Evolutionary conservation across 2,329 filamentous ascomycete species (phyloP).

Genomic region (Scorias spongiosa): DNA sequence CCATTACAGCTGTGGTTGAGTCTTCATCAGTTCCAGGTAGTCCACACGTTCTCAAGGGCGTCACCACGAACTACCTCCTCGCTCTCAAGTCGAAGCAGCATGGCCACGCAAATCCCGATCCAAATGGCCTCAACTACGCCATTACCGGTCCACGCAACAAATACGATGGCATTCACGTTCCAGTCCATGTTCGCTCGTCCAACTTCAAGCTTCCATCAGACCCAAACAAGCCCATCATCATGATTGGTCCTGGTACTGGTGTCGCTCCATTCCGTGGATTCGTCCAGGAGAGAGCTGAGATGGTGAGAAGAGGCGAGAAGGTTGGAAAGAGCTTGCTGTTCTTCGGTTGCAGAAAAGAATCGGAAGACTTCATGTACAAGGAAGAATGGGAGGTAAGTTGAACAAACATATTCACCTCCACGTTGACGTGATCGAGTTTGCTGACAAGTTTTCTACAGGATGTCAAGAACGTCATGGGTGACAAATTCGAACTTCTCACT

Average conservation of each 20-base stretch:
- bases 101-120: conserved; percentile 64
- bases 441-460: conserved; percentile 36
- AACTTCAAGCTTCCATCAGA: conserved; percentile 99
- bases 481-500: conserved; percentile 78
- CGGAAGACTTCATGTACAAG: conserved; percentile 87
- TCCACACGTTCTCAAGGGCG: conserved; percentile 70
- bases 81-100: conserved; percentile 96
- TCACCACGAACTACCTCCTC: conserved; percentile 91
- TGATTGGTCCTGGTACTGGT: conserved; percentile 91
- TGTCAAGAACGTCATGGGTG: conserved; percentile 69
- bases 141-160: conserved; percentile 87
- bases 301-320: conserved; percentile 61
- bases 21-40: conserved; percentile 63
- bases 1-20: conserved; percentile 90
- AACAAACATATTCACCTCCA: neutral
- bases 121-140: conserved; percentile 73
- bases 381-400: conserved; percentile 77
- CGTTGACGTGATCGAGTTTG: neutral
- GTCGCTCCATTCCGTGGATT: conserved; percentile 94
- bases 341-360: conserved; percentile 77
- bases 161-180: conserved; percentile 88
- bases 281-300: conserved; percentile 79
- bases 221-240: conserved; percentile 82
- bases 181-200: conserved; percentile 90
- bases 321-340: conserved; percentile 84